Conservation (phyloP, 306 rosid species). For the Gleditsia sinensis region DNA sequence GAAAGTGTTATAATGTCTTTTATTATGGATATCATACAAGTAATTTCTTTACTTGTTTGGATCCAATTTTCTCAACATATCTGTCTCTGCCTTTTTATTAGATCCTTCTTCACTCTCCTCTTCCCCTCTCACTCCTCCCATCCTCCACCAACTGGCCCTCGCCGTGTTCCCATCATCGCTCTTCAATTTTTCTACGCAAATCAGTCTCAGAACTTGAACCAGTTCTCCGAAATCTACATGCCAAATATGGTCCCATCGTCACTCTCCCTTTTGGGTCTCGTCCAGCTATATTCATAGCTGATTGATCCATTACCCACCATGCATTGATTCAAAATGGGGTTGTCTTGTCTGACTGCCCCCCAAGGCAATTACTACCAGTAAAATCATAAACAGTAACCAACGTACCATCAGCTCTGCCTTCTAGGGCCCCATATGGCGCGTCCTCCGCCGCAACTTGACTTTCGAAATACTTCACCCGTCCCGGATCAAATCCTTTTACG, state of each 20-base stretch:
- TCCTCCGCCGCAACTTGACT: neutral
- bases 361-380: neutral
- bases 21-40: no score
- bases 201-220: neutral
- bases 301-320: neutral
- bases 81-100: no score
- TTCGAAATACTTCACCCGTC: neutral
- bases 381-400: neutral
- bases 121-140: neutral
- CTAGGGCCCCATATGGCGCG: conserved; percentile 6
- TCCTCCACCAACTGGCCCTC: neutral
- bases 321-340: neutral
- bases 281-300: neutral
- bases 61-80: no score
- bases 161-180: neutral
- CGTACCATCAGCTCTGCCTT: neutral
- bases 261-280: neutral
- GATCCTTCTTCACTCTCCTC: no score
- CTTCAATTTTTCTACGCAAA: neutral
- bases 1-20: no score
- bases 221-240: neutral
- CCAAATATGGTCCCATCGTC: conserved; percentile 9
- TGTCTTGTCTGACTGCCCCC: neutral
- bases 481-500: neutral
- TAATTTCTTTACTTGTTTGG: no score